These are phyloP conservation scores for Cryptococcus jaspeensis DNA, from an alignment of 1,284 basidiomycete genomes.

Conservation along the genomic window DNA sequence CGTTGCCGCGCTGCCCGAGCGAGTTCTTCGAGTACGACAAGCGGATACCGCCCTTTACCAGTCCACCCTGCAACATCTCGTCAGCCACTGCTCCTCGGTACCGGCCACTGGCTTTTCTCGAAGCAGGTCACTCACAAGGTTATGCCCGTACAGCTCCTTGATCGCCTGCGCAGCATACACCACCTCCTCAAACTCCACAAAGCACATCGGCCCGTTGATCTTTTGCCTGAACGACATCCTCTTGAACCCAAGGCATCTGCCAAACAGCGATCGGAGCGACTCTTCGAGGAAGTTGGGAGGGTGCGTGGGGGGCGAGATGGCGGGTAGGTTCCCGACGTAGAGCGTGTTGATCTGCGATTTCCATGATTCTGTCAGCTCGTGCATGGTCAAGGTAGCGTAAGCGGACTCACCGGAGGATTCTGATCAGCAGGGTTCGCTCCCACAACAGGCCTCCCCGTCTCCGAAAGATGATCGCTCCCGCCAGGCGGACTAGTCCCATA, in stretches of 20 bases:
- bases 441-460: conserved; percentile 21
- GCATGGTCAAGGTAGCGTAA: neutral
- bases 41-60: conserved; percentile 92
- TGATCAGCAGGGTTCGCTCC: conserved; percentile 70
- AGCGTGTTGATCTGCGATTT: conserved; percentile 77
- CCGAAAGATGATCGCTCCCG: conserved; percentile 23
- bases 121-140: conserved; percentile 60
- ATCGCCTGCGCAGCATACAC: conserved; percentile 77
- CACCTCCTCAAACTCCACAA: conserved; percentile 95
- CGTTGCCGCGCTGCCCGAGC: conserved; percentile 59
- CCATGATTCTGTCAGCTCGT: neutral
- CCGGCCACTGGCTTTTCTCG: no score
- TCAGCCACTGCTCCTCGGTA: neutral
- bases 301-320: conserved; percentile 61
- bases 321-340: conserved; percentile 90
- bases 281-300: conserved; percentile 80
- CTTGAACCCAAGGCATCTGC: conserved; percentile 75
- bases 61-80: conserved; percentile 57
- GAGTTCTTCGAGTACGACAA: conserved; percentile 96
- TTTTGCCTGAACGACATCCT: conserved; percentile 94
- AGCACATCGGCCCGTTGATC: conserved; percentile 95
- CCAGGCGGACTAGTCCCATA: conserved; percentile 28
- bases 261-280: conserved; percentile 76
- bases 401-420: conserved; percentile 70
- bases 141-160: conserved; percentile 87